A percentile compares a stretch with the other conserved stretches of the same genome.
phyloP scores from a whole-genome alignment of 306 rosid genomes.

The Inga leiocalycina region DNA sequence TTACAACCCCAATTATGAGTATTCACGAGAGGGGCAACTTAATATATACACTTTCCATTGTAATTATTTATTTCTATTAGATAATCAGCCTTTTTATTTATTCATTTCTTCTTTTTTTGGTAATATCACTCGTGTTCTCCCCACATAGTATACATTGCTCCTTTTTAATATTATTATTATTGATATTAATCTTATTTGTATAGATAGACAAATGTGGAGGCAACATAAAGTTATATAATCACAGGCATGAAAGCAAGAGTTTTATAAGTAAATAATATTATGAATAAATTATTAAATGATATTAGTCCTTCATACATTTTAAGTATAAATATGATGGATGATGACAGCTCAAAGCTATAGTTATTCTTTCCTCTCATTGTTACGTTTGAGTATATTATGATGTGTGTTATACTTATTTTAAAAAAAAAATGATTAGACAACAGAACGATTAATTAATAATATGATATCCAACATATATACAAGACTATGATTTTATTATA shows the following conservation, averaged over 20 bases:
- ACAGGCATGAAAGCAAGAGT: not conserved
- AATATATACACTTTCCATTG: not conserved
- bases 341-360: not conserved
- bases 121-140: not conserved
- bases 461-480: not conserved
- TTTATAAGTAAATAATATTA: not conserved
- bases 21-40: constrained; percentile 13
- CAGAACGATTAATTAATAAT: not conserved
- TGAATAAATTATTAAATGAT: not conserved
- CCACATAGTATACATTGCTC: too few relatives aligned
- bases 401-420: not conserved
- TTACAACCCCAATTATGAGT: constrained; percentile 35
- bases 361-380: not conserved
- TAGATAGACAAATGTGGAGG: not conserved
- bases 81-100: not conserved
- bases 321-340: not conserved
- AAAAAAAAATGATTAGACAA: not conserved
- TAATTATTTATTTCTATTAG: not conserved
- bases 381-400: not conserved
- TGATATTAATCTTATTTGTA: not conserved
- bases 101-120: not conserved
- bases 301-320: not conserved
- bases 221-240: not conserved
- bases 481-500: not conserved
- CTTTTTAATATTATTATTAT: not conserved